Percentiles rank a stretch among this genome's conserved stretches.
These are phyloP conservation scores for Vitis labrusca DNA, from an alignment of 164 flowering plant genomes.

Conservation along the genomic window DNA sequence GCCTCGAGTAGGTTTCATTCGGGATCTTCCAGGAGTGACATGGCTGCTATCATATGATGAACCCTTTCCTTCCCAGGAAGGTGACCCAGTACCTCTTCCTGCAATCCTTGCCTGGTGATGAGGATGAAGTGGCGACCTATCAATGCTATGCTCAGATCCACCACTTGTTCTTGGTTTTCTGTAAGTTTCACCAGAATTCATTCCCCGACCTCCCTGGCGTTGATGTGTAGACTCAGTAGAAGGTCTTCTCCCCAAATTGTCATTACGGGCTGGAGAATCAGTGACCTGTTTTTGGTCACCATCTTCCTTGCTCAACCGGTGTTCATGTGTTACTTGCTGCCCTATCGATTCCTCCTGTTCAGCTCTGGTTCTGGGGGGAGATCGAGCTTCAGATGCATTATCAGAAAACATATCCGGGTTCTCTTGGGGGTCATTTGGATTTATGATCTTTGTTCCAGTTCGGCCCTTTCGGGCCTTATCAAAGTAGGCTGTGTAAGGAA, in stretches of 20 bases:
- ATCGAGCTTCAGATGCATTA: conserved; percentile 22
- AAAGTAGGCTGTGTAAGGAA: conserved; percentile 83
- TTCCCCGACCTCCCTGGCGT: conserved; percentile 32
- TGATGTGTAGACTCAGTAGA: conserved; percentile 21
- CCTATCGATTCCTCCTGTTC: conserved; percentile 29
- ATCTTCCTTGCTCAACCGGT: conserved; percentile 44
- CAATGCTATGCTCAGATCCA: conserved; percentile 51
- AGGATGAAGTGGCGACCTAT: conserved; percentile 52
- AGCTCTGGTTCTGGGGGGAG: conserved; percentile 26
- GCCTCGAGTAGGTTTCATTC: conserved; percentile 27
- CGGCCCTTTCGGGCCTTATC: conserved; percentile 78
- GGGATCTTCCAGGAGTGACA: conserved; percentile 54
- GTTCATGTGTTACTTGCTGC: conserved; percentile 24
- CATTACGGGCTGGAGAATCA: conserved; percentile 37
- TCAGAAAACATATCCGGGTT: conserved; percentile 48
- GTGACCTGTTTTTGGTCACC: conserved; percentile 27
- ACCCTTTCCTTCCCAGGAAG: conserved; percentile 45
- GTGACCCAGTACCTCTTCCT: conserved; percentile 32
- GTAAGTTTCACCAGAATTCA: conserved; percentile 26
- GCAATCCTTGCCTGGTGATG: conserved; percentile 34
- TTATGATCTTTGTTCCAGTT: conserved; percentile 52
- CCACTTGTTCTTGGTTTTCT: conserved; percentile 23
- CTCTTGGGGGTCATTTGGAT: conserved; percentile 81
- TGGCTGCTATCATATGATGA: conserved; percentile 40
- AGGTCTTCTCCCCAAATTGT: conserved; percentile 25